These are phyloP conservation scores for Dendrobium officinale DNA, from an alignment of 106 monocot species.

Conservation along the genomic window DNA sequence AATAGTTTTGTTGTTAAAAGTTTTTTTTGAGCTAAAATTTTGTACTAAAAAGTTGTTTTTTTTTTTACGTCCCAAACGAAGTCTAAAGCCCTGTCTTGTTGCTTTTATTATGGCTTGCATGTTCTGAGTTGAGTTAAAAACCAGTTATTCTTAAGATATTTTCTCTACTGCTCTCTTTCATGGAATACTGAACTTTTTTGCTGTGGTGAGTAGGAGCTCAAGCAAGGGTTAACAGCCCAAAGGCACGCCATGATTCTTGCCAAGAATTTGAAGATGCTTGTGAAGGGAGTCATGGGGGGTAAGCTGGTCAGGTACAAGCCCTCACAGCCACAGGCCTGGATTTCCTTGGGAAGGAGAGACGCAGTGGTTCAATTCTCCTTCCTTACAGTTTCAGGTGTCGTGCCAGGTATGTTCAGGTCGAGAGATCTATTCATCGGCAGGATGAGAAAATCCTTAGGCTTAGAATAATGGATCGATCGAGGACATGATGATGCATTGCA, in stretches of 20 bases:
- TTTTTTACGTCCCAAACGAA: no score
- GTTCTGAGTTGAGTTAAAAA: no score
- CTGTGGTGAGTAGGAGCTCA: constrained; percentile 20
- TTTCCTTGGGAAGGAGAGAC: constrained; percentile 28
- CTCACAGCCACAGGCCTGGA: background rate
- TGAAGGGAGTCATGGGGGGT: constrained; percentile 19
- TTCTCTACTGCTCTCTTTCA: no score
- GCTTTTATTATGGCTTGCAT: no score
- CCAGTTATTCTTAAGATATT: no score
- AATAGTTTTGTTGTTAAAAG: no score
- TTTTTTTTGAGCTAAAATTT: no score
- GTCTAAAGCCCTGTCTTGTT: no score
- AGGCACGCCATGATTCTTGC: constrained; percentile 18
- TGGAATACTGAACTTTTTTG: no score
- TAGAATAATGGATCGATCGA: background rate
- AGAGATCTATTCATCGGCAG: constrained; percentile 26
- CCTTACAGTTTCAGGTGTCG: constrained; percentile 12
- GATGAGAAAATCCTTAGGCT: constrained; percentile 27
- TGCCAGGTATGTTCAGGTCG: constrained; percentile 26
- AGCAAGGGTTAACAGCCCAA: constrained; percentile 25
- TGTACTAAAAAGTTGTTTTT: no score
- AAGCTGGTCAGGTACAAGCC: constrained; percentile 27
- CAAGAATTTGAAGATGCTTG: constrained; percentile 32
- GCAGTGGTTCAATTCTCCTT: constrained; percentile 22
- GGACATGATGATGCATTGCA: no score